These are phyloP conservation scores for Fusarium nygamai DNA, from an alignment of 2,329 filamentous ascomycete genomes.

Conservation along the genomic window DNA sequence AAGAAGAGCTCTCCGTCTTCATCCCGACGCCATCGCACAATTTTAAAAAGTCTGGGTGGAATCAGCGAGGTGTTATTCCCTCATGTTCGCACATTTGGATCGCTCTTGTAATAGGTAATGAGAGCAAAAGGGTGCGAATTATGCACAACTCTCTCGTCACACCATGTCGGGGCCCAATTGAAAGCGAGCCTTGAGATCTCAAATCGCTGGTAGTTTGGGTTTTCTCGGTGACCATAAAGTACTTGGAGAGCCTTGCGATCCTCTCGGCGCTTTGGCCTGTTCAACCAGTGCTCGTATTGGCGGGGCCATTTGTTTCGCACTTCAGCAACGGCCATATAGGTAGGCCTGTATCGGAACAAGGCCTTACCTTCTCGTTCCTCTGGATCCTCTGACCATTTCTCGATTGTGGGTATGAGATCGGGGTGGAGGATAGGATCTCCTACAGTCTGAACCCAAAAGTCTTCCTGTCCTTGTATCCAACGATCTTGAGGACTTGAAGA, in stretches of 20 bases:
- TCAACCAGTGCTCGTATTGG: background rate
- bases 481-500: background rate
- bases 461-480: background rate
- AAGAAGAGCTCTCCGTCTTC: background rate
- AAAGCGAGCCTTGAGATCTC: background rate
- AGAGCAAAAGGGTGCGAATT: background rate
- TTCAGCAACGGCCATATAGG: background rate
- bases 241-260: background rate
- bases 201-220: background rate
- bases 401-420: background rate
- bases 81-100: background rate
- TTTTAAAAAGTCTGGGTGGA: background rate
- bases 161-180: background rate
- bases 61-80: background rate
- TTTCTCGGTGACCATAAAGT: background rate
- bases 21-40: background rate
- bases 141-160: background rate
- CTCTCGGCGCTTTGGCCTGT: background rate
- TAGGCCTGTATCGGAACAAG: background rate
- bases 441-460: background rate
- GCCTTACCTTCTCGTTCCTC: background rate
- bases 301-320: background rate
- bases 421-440: background rate
- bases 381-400: background rate
- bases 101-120: background rate